These are phyloP conservation scores for Stygiomarasmius scandens DNA, from an alignment of 1,284 basidiomycete genomes.

Conservation along the genomic window DNA sequence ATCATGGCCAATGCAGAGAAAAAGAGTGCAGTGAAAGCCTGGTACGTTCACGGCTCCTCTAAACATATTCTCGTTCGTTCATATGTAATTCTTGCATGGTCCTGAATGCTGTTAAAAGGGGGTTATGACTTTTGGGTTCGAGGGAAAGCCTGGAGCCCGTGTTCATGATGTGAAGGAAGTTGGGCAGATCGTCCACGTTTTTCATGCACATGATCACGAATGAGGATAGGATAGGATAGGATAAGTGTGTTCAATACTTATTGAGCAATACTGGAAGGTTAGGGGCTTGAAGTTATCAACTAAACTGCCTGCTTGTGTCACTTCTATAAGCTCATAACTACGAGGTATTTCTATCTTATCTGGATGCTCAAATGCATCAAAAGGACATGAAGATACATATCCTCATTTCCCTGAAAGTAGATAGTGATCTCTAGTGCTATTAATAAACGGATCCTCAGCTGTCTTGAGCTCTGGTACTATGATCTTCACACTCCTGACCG, in stretches of 20 bases:
- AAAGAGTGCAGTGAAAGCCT: too few species aligned
- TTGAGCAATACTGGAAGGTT: constrained; percentile 31
- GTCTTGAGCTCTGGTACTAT: too few species aligned
- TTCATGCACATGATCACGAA: constrained; percentile 23
- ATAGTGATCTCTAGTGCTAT: constrained; percentile 39
- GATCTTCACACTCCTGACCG: constrained; percentile 57
- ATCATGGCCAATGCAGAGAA: too few species aligned
- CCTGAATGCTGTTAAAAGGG: neutral
- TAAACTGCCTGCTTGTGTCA: constrained; percentile 42
- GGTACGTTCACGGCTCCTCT: too few species aligned
- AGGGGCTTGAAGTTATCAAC: constrained; percentile 47
- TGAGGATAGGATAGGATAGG: constrained; percentile 46
- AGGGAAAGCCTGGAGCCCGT: neutral
- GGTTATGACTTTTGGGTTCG: constrained; percentile 6
- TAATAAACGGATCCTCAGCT: constrained; percentile 40
- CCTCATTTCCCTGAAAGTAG: constrained; percentile 40
- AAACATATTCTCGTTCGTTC: too few species aligned
- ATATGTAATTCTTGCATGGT: too few species aligned
- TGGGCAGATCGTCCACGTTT: constrained; percentile 2
- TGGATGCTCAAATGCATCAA: neutral
- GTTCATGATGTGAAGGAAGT: constrained; percentile 7
- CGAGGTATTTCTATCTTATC: constrained; percentile 25
- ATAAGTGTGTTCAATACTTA: too few species aligned
- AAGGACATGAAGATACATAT: constrained; percentile 40
- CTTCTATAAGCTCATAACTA: constrained; percentile 1